phyloP scores from a whole-genome alignment of 2,329 filamentous ascomycete species.

The Phaeosphaeria sp. region DNA sequence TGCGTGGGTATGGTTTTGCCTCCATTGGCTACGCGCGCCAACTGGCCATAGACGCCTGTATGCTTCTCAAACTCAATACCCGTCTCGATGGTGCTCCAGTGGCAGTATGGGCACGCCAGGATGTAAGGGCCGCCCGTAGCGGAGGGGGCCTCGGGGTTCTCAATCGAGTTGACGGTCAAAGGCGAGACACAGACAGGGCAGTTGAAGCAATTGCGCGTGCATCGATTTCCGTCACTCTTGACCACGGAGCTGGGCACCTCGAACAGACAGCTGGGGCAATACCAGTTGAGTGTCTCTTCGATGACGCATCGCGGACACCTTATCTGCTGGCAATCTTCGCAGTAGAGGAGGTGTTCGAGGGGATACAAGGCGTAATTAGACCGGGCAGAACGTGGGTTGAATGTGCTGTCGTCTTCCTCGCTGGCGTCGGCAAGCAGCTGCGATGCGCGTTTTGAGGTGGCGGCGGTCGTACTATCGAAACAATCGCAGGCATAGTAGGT shows the following conservation, averaged over 20 bases:
- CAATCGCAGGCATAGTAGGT: constrained; percentile 71
- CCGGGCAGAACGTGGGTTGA: constrained; percentile 83
- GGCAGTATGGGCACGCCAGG: constrained; percentile 87
- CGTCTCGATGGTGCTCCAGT: constrained; percentile 90
- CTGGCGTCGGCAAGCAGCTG: constrained; percentile 46
- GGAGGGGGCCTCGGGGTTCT: constrained; percentile 50
- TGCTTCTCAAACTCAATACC: constrained; percentile 89
- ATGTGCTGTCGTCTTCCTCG: constrained; percentile 79
- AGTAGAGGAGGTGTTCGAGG: constrained; percentile 92
- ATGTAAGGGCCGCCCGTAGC: constrained; percentile 69
- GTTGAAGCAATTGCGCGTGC: constrained; percentile 93
- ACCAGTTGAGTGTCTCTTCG: constrained; percentile 95
- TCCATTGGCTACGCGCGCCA: constrained; percentile 70
- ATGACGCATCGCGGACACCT: constrained; percentile 89
- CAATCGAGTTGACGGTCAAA: constrained; percentile 75
- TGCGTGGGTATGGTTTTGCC: constrained; percentile 49
- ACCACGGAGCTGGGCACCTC: constrained; percentile 94
- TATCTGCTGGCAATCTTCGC: constrained; percentile 96
- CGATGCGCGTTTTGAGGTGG: constrained; percentile 42
- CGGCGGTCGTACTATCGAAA: constrained; percentile 55
- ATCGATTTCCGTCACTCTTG: constrained; percentile 92
- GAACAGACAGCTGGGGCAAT: constrained; percentile 93
- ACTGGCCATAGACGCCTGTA: constrained; percentile 82
- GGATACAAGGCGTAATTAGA: constrained; percentile 93
- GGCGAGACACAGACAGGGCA: constrained; percentile 89